Evolutionary conservation across 306 rosid genomes (phyloP), one percentile per base, ranked within the genome.

Genomic region (Carpinus fangiana): DNA sequence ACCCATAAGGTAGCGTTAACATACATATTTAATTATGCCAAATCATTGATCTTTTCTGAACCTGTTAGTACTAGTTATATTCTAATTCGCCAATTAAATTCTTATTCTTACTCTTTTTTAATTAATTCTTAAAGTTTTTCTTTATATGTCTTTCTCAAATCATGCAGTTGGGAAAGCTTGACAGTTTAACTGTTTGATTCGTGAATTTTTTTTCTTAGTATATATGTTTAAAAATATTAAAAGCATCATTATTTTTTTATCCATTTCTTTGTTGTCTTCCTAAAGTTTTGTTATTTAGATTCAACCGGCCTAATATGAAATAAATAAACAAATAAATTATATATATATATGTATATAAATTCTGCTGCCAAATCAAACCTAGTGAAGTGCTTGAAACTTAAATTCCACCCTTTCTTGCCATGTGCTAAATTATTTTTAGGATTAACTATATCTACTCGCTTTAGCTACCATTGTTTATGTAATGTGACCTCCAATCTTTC

Each of bases 161-260:
- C 60, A 51, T 60, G 43, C 60, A 52, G 77, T 82, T 78, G 80
- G 64, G n/a, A 76, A 26, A 75, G 36, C n/a, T 65, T 47, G 73
- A 73, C 41, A 73, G 12, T 43, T 78, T 52, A 81, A 76, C 51
- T 54, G 21, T 72, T 56, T 78, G 28, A 72, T 54, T 64, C 20
- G 66, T 62, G 74, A 38, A 38, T 70, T 70, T 41, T 60, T 43
- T 21, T 62, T 28, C 28, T 47, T 16, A 62, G 28, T 43, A 36
- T 18, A 3, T n/a, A 16, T 31, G 34, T 31, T 31, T 31, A 2
- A 31, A 45, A 38, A 76, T 20, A 72, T n/a, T 46, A 6, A 12
- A 38, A 21, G 17, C 66, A 74, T 2, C 23, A 26, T 23, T 60
- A 60, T 60, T 28, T 26, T 60, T 28, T 13, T 18, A 11, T 60